Conservation (phyloP, 1,284 basidiomycete genomes). For the Melampsora americana region DNA sequence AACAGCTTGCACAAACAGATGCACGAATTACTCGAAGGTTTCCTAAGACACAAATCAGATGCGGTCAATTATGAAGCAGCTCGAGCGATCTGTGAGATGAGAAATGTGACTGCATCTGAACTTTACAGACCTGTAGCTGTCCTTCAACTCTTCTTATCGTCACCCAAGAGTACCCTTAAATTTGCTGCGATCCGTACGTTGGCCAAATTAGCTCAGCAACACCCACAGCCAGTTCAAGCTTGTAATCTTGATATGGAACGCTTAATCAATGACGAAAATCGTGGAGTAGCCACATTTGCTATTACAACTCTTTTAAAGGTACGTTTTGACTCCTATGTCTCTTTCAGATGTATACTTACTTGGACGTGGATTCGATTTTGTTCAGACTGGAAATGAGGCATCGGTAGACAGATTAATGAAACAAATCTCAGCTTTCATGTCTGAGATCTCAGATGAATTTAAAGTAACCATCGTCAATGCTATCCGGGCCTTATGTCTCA, state of each 20-base stretch:
- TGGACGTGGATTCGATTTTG: neutral
- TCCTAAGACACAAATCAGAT: slow-evolving; percentile 97
- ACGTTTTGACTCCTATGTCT: slow-evolving; percentile 27
- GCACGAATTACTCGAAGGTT: slow-evolving; percentile 88
- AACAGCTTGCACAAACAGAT: slow-evolving; percentile 81
- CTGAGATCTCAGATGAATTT: slow-evolving; percentile 99
- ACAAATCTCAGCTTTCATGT: slow-evolving; percentile 98
- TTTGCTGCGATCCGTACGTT: slow-evolving; percentile 96
- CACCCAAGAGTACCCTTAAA: slow-evolving; percentile 88
- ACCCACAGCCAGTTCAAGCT: slow-evolving; percentile 78
- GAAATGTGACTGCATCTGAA: slow-evolving; percentile 71
- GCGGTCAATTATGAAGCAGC: slow-evolving; percentile 99
- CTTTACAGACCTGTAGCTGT: slow-evolving; percentile 87
- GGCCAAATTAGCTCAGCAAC: slow-evolving; percentile 76
- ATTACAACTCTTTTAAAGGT: slow-evolving; percentile 98
- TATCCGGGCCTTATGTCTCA: slow-evolving; percentile 94
- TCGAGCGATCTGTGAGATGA: slow-evolving; percentile 94
- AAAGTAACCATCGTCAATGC: slow-evolving; percentile 99
- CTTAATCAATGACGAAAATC: slow-evolving; percentile 91
- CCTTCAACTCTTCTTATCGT: slow-evolving; percentile 86
- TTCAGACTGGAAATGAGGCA: slow-evolving; percentile 90
- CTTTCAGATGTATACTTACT: slow-evolving; percentile 22
- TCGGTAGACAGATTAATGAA: slow-evolving; percentile 99
- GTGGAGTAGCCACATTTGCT: slow-evolving; percentile 95
- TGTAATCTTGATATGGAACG: slow-evolving; percentile 98